These are phyloP conservation scores for Penicillium tannophilum DNA, from an alignment of 495 filamentous ascomycete species.

Conservation along the genomic window DNA sequence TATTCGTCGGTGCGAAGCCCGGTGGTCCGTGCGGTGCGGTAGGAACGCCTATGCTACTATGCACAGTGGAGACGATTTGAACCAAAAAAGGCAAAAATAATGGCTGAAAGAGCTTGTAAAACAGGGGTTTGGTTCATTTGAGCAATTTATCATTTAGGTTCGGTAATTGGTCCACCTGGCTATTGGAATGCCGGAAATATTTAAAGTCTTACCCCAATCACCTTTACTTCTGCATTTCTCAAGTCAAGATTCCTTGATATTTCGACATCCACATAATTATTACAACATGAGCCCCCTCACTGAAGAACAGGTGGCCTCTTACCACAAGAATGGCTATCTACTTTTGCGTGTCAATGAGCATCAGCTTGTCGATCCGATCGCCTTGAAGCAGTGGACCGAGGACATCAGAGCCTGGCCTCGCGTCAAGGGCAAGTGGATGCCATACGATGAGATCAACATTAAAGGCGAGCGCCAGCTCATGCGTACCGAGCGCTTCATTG, in stretches of 20 bases:
- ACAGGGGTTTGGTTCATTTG: neutral
- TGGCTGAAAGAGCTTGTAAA: neutral
- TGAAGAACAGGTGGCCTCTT: constrained; percentile 33
- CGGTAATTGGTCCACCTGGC: neutral
- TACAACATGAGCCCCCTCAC: constrained; percentile 23
- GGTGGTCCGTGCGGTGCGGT: constrained; percentile 21
- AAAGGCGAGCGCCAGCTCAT: constrained; percentile 43
- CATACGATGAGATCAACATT: constrained; percentile 47
- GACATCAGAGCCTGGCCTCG: constrained; percentile 44
- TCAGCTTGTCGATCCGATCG: constrained; percentile 27
- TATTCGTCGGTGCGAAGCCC: constrained; percentile 22
- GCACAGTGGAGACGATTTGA: neutral
- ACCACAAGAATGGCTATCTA: constrained; percentile 42
- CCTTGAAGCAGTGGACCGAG: constrained; percentile 40
- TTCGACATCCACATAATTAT: neutral
- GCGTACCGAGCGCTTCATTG: constrained; percentile 47
- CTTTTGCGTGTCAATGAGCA: constrained; percentile 36
- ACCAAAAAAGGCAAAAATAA: neutral
- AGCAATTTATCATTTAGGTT: neutral
- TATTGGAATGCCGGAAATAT: neutral
- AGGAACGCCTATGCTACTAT: constrained; percentile 13
- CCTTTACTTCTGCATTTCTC: neutral
- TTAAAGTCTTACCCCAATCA: neutral
- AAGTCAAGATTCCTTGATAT: neutral
- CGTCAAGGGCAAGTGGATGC: constrained; percentile 45